A percentile compares a stretch with the other conserved stretches of the same genome.
phyloP scores from a whole-genome alignment of 768 basidiomycete genomes.

The Mycena albidolilacea region DNA sequence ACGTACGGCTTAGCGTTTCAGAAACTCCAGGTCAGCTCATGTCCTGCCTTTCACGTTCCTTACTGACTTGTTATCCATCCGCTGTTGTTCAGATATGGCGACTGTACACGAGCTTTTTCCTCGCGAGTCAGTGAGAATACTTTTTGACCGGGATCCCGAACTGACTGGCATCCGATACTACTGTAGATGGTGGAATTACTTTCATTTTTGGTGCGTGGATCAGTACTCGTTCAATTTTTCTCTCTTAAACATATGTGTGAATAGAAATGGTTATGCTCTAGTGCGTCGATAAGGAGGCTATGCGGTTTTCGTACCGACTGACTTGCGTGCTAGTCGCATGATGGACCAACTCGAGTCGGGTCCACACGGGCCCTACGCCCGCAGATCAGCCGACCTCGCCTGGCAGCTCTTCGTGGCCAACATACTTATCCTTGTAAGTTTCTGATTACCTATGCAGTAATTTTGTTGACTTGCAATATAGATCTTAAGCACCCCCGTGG shows the following conservation, averaged over 20 bases:
- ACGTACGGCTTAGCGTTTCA: too few species aligned
- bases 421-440: constrained; percentile 72
- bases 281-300: constrained; percentile 45
- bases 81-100: constrained; percentile 73
- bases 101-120: constrained; percentile 79
- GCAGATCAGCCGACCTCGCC: constrained; percentile 80
- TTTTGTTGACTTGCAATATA: background rate
- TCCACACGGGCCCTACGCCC: constrained; percentile 57
- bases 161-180: background rate
- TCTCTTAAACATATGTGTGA: background rate
- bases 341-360: constrained; percentile 75
- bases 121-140: constrained; percentile 65
- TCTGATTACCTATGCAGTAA: background rate
- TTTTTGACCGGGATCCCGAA: too few species aligned
- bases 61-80: too few species aligned
- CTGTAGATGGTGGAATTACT: constrained; percentile 61
- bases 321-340: constrained; percentile 64
- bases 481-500: constrained; percentile 74
- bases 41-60: too few species aligned
- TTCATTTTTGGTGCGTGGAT: constrained; percentile 66
- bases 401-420: constrained; percentile 78
- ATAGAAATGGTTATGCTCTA: constrained; percentile 76
- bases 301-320: background rate
- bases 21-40: too few species aligned
- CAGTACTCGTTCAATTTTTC: background rate